Percentiles rank a stretch among this genome's conserved stretches.
Evolutionary conservation across 768 basidiomycete species (phyloP).

Genomic region (Pleurotus giganteus): DNA sequence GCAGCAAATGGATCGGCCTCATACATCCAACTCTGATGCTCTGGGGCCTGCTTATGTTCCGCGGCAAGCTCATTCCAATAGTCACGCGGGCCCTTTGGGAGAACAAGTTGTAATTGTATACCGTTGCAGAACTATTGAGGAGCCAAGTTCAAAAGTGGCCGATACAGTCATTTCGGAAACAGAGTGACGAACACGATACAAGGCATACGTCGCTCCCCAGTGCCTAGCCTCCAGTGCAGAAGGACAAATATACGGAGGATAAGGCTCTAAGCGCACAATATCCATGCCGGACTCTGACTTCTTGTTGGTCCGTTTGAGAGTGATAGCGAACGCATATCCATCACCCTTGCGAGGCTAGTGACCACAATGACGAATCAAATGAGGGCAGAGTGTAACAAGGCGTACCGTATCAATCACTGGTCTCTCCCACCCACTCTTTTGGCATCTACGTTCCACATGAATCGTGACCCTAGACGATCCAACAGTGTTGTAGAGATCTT

Average conservation of each 20-base stretch:
- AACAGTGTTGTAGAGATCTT: background rate
- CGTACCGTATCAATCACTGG: slow-evolving; percentile 74
- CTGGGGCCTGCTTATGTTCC: slow-evolving; percentile 66
- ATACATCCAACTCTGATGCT: slow-evolving; percentile 85
- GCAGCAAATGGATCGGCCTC: slow-evolving; percentile 84
- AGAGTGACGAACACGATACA: slow-evolving; percentile 72
- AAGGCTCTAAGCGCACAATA: slow-evolving; percentile 68
- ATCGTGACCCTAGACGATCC: background rate
- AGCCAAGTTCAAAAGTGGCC: slow-evolving; percentile 22
- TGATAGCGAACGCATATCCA: slow-evolving; percentile 66
- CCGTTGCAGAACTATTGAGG: slow-evolving; percentile 66
- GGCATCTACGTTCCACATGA: slow-evolving; percentile 51
- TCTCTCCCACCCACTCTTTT: slow-evolving; percentile 88
- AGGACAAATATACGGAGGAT: slow-evolving; percentile 63
- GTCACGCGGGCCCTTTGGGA: slow-evolving; percentile 82
- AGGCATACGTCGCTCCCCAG: slow-evolving; percentile 85
- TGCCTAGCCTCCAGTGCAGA: slow-evolving; percentile 85
- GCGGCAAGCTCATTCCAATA: slow-evolving; percentile 80
- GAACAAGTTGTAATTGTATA: slow-evolving; percentile 67
- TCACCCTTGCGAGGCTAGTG: slow-evolving; percentile 44
- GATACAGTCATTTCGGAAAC: slow-evolving; percentile 11
- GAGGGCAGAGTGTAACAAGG: slow-evolving; percentile 10
- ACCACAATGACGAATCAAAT: slow-evolving; percentile 2
- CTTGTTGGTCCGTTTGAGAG: slow-evolving; percentile 63
- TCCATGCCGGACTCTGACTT: slow-evolving; percentile 65